phyloP scores from a whole-genome alignment of 768 basidiomycete genomes.

The Boletus rubroflammeus region DNA sequence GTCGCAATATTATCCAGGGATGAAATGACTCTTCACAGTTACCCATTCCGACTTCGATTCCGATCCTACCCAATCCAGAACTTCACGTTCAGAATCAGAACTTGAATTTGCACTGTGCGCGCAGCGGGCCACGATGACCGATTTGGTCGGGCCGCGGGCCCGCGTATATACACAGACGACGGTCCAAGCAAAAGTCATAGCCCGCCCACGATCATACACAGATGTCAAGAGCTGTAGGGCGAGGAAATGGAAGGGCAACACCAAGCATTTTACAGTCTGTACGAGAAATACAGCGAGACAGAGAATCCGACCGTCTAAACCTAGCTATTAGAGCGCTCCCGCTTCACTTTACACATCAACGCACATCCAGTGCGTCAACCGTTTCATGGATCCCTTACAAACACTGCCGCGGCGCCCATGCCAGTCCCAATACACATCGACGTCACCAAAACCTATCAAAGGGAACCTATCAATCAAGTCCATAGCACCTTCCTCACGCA shows the following conservation, averaged over 20 bases:
- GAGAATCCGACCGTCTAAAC: background rate
- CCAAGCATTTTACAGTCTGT: too few species aligned
- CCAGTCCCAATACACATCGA: constrained; percentile 87
- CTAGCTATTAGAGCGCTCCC: too few species aligned
- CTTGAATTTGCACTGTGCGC: too few species aligned
- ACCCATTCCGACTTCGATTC: too few species aligned
- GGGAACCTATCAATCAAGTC: background rate
- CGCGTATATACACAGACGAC: background rate
- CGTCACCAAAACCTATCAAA: constrained; percentile 65
- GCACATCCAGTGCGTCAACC: background rate
- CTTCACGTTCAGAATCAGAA: too few species aligned
- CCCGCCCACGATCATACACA: background rate
- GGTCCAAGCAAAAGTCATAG: too few species aligned
- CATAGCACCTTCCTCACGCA: background rate
- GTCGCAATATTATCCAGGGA: too few species aligned
- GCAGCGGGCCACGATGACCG: too few species aligned
- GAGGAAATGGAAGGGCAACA: background rate
- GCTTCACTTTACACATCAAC: background rate
- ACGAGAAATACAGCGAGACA: background rate
- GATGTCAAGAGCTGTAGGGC: background rate
- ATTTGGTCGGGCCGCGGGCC: background rate
- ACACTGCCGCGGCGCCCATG: constrained; percentile 87
- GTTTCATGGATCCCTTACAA: constrained; percentile 47
- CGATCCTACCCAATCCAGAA: too few species aligned
- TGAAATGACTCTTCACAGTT: too few species aligned